These are phyloP conservation scores for Litsea cubeba DNA, from an alignment of 164 flowering plant species.

Conservation along the genomic window DNA sequence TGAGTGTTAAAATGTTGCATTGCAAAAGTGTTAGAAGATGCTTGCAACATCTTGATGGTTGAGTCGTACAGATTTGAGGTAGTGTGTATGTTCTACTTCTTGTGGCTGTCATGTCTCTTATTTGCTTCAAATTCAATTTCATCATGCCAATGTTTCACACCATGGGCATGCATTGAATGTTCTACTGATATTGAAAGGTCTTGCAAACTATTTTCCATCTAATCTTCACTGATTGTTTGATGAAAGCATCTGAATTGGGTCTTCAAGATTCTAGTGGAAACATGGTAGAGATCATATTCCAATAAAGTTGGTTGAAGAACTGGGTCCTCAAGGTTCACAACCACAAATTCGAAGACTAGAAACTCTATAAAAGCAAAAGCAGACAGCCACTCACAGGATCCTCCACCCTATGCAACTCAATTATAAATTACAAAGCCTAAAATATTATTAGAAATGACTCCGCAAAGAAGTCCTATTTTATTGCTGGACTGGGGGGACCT, in stretches of 20 bases:
- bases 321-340: constrained; percentile 87
- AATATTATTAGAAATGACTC: constrained; percentile 58
- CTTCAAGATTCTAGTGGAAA: constrained; percentile 82
- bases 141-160: too few species aligned
- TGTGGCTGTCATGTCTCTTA: too few species aligned
- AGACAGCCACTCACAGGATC: constrained; percentile 55
- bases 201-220: constrained; percentile 3
- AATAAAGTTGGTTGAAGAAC: constrained; percentile 89
- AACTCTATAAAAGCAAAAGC: constrained; percentile 72
- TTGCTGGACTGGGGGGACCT: constrained; percentile 53
- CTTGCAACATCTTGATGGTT: too few species aligned
- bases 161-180: neutral
- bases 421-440: constrained; percentile 54
- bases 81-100: too few species aligned
- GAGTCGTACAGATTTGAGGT: too few species aligned
- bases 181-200: neutral
- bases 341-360: constrained; percentile 77
- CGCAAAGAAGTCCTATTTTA: constrained; percentile 71
- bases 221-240: neutral
- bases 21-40: too few species aligned
- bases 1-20: too few species aligned
- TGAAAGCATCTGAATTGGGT: constrained; percentile 16
- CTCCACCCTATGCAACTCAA: constrained; percentile 62
- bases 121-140: too few species aligned
- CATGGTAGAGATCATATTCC: constrained; percentile 95